Evolutionary conservation across 2,329 filamentous ascomycete genomes (phyloP).

Genomic region (Penicillium sp.): DNA sequence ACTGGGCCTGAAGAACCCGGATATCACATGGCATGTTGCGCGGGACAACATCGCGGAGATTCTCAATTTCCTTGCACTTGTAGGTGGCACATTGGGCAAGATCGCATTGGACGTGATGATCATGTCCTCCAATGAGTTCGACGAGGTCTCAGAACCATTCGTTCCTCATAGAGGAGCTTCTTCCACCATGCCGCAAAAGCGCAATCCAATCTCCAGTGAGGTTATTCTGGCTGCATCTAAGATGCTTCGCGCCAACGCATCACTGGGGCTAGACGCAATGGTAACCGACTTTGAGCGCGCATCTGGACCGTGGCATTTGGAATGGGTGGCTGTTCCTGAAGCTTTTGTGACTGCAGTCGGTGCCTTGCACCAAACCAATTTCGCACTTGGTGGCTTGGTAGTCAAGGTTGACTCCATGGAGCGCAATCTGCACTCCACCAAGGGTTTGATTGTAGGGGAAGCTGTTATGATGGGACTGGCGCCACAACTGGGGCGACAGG

Average conservation of each 20-base stretch:
- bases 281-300: slow-evolving; percentile 60
- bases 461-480: slow-evolving; percentile 63
- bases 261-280: slow-evolving; percentile 58
- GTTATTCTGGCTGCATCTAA: slow-evolving; percentile 59
- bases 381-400: slow-evolving; percentile 54
- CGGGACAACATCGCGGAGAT: slow-evolving; percentile 58
- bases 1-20: slow-evolving; percentile 50
- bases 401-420: slow-evolving; percentile 55
- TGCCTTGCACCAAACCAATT: slow-evolving; percentile 57
- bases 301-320: slow-evolving; percentile 60
- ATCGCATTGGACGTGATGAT: slow-evolving; percentile 59
- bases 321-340: slow-evolving; percentile 59
- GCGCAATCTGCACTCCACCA: slow-evolving; percentile 53
- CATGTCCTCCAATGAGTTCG: slow-evolving; percentile 60
- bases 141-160: slow-evolving; percentile 58
- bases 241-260: slow-evolving; percentile 54
- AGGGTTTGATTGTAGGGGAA: slow-evolving; percentile 58
- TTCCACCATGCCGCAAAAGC: slow-evolving; percentile 62
- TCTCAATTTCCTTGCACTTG: slow-evolving; percentile 54
- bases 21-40: slow-evolving; percentile 61
- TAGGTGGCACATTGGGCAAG: slow-evolving; percentile 58
- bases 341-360: slow-evolving; percentile 57
- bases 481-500: slow-evolving; percentile 52
- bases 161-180: slow-evolving; percentile 57
- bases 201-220: slow-evolving; percentile 61